These are phyloP conservation scores for Biancaea sappan DNA, from an alignment of 306 rosid genomes.

Conservation along the genomic window DNA sequence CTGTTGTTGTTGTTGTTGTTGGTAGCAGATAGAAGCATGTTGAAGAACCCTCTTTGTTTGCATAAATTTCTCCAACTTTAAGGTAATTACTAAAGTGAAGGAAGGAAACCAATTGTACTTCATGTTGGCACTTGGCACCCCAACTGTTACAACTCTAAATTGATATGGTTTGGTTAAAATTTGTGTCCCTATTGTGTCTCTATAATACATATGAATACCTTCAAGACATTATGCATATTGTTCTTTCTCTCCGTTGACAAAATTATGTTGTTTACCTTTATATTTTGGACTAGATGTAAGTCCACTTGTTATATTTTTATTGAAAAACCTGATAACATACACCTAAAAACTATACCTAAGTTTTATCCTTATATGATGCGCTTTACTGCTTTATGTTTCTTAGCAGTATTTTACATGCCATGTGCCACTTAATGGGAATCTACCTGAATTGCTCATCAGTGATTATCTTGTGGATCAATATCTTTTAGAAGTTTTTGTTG, in stretches of 20 bases:
- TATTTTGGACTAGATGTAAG: too few species aligned
- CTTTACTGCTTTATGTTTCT: too few species aligned
- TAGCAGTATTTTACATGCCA: too few species aligned
- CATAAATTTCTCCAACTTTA: background rate
- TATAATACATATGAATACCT: background rate
- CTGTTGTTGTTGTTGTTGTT: too few species aligned
- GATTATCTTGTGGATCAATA: too few species aligned
- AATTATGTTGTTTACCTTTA: conserved; percentile 13
- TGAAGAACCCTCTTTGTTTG: background rate
- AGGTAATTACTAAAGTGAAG: background rate
- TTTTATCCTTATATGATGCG: too few species aligned
- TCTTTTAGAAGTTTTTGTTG: too few species aligned
- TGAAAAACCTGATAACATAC: too few species aligned
- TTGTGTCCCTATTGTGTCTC: background rate
- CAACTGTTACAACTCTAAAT: background rate
- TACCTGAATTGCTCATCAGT: too few species aligned
- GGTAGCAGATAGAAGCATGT: background rate
- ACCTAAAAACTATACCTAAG: too few species aligned
- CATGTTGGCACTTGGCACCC: background rate
- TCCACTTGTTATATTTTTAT: too few species aligned
- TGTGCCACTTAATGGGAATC: too few species aligned
- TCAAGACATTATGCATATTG: background rate
- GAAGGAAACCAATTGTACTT: background rate
- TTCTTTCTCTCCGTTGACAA: conserved; percentile 17
- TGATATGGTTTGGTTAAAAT: background rate